Percentiles rank a stretch among this genome's conserved stretches.
Conservation (phyloP, 768 basidiomycete species). For the Collybia sordida region DNA sequence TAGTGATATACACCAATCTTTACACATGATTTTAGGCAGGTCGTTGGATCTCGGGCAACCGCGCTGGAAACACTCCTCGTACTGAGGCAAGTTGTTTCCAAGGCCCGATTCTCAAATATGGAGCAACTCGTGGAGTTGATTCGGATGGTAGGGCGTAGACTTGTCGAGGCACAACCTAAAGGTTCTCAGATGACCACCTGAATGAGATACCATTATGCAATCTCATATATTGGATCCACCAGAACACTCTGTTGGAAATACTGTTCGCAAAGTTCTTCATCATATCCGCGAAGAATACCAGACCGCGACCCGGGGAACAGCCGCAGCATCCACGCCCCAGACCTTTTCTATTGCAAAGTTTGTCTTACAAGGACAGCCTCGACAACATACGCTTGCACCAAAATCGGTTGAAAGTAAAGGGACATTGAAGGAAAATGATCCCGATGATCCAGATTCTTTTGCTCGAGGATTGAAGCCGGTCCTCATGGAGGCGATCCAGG, state of each 20-base stretch:
- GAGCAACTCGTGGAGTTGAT: conserved; percentile 83
- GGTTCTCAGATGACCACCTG: conserved; percentile 44
- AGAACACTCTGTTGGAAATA: conserved; percentile 97
- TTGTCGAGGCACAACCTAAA: conserved; percentile 94
- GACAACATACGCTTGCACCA: conserved; percentile 40
- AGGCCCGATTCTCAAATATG: conserved; percentile 82
- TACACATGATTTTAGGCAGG: conserved; percentile 55
- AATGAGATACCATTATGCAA: conserved; percentile 1
- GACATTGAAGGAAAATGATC: conserved; percentile 66
- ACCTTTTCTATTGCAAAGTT: conserved; percentile 80
- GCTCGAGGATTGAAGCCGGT: conserved; percentile 84
- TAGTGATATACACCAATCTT: no score
- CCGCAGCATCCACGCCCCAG: conserved; percentile 31
- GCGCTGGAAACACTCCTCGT: conserved; percentile 89
- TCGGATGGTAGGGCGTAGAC: conserved; percentile 70
- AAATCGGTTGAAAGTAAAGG: conserved; percentile 53
- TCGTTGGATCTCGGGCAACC: conserved; percentile 87
- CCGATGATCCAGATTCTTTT: conserved; percentile 78
- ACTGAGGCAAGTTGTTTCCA: conserved; percentile 86
- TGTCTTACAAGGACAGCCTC: conserved; percentile 76
- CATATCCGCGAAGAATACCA: conserved; percentile 95
- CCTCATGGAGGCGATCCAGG: conserved; percentile 95
- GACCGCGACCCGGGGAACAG: conserved; percentile 61
- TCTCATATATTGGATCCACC: conserved; percentile 9
- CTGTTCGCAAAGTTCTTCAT: conserved; percentile 88